phyloP scores from a whole-genome alignment of 2,329 filamentous ascomycete species.

The Exophiala lecanii-corni region DNA sequence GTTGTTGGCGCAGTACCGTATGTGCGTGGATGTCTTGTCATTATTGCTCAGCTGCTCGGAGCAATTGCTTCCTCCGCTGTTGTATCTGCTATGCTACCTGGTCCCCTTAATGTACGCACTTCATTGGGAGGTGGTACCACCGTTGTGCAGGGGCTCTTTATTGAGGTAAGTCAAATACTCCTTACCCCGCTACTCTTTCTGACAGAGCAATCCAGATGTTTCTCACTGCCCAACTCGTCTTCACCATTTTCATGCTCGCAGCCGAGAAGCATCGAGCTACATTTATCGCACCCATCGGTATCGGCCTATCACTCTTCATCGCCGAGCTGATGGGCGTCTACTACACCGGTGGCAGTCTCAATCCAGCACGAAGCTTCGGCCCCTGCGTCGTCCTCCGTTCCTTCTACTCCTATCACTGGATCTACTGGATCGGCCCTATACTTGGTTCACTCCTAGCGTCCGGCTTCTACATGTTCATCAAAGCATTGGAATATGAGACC shows the following conservation, averaged over 20 bases:
- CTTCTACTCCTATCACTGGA: conserved; percentile 46
- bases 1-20: conserved; percentile 53
- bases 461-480: conserved; percentile 20
- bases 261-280: conserved; percentile 69
- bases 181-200: background rate
- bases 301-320: conserved; percentile 66
- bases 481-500: conserved; percentile 15
- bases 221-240: conserved; percentile 58
- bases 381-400: conserved; percentile 41
- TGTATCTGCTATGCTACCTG: conserved; percentile 54
- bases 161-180: conserved; percentile 49
- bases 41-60: conserved; percentile 54
- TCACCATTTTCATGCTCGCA: conserved; percentile 64
- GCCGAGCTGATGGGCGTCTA: conserved; percentile 46
- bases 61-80: conserved; percentile 58
- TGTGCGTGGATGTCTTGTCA: conserved; percentile 48
- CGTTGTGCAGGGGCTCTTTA: conserved; percentile 56
- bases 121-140: conserved; percentile 48
- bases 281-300: conserved; percentile 64
- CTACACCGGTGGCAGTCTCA: conserved; percentile 45
- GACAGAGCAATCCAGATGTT: conserved; percentile 55
- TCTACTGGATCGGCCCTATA: conserved; percentile 46
- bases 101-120: conserved; percentile 52
- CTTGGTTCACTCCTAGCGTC: conserved; percentile 26
- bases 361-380: conserved; percentile 44